Evolutionary conservation across 2,329 filamentous ascomycete genomes (phyloP).

Genomic region (Ramularia collo-cygni): DNA sequence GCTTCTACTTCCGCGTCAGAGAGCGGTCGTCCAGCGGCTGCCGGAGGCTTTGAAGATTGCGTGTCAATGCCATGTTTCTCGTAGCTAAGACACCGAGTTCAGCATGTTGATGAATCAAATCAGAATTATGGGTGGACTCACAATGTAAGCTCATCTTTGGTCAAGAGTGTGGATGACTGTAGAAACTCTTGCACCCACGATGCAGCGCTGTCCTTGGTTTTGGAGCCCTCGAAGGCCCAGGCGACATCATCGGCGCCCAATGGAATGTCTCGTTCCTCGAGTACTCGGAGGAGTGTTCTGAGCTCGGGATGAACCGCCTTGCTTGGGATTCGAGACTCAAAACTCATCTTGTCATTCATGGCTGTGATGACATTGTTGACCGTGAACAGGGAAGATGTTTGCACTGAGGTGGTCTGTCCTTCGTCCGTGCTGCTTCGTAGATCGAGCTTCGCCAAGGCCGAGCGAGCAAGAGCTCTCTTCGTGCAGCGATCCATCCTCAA

Average conservation of each 20-base stretch:
- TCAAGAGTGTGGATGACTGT: slow-evolving; percentile 40
- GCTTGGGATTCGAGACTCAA: too few relatives aligned
- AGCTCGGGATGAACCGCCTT: slow-evolving; percentile 21
- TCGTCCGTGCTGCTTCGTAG: too few relatives aligned
- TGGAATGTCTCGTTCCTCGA: slow-evolving; percentile 40
- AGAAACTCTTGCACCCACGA: slow-evolving; percentile 44
- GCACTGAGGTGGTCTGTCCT: slow-evolving; percentile 2
- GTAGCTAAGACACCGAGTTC: slow-evolving; percentile 6
- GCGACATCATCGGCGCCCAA: slow-evolving; percentile 42
- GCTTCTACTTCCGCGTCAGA: slow-evolving; percentile 53
- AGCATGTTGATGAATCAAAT: slow-evolving; percentile 4
- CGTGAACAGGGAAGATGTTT: not conserved
- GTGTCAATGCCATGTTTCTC: slow-evolving; percentile 26
- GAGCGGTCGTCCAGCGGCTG: slow-evolving; percentile 38
- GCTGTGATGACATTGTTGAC: slow-evolving; percentile 1
- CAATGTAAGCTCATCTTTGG: slow-evolving; percentile 44
- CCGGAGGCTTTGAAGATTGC: not conserved
- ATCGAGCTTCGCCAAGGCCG: not conserved
- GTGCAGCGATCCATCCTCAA: too few relatives aligned
- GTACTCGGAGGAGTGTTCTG: slow-evolving; percentile 37
- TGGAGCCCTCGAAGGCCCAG: slow-evolving; percentile 40
- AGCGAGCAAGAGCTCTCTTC: too few relatives aligned
- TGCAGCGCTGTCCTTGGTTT: slow-evolving; percentile 35
- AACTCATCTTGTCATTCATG: too few relatives aligned
- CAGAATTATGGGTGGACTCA: slow-evolving; percentile 21